Conservation (phyloP, 257 asterid species). For the Leptodermis oblonga region DNA sequence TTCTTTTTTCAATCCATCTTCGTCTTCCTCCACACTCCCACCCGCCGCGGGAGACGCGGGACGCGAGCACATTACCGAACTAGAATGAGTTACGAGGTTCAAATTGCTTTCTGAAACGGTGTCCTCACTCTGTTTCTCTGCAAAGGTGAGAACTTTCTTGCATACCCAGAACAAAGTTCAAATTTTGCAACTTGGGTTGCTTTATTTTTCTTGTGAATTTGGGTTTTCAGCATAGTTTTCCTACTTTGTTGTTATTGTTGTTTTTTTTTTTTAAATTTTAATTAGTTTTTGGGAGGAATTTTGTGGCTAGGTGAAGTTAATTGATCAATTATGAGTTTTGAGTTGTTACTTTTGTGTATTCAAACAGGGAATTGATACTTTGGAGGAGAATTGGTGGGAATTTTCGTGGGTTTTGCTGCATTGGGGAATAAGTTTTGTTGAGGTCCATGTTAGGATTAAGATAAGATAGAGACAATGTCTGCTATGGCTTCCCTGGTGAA, state of each 20-base stretch:
- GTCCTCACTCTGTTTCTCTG: constrained; percentile 5
- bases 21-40: neutral
- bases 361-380: constrained; percentile 20
- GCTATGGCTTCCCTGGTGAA: constrained; percentile 83
- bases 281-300: constrained; percentile 2
- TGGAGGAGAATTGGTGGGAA: constrained; percentile 12
- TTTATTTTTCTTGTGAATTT: constrained; percentile 1
- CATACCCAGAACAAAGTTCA: neutral
- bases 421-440: constrained; percentile 7
- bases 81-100: neutral
- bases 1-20: constrained; percentile 19
- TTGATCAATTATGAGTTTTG: neutral
- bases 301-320: neutral
- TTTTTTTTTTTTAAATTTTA: neutral
- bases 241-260: too few relatives aligned
- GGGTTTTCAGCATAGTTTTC: constrained; percentile 4
- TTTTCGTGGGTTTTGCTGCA: constrained; percentile 16
- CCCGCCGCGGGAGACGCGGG: neutral
- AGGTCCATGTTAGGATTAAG: constrained; percentile 27
- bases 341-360: constrained; percentile 10
- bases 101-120: neutral
- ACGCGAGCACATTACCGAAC: neutral
- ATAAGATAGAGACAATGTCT: constrained; percentile 52
- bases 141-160: constrained; percentile 27
- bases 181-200: neutral